These are phyloP conservation scores for Garcia nutans DNA, from an alignment of 345 rosid genomes.

Conservation along the genomic window DNA sequence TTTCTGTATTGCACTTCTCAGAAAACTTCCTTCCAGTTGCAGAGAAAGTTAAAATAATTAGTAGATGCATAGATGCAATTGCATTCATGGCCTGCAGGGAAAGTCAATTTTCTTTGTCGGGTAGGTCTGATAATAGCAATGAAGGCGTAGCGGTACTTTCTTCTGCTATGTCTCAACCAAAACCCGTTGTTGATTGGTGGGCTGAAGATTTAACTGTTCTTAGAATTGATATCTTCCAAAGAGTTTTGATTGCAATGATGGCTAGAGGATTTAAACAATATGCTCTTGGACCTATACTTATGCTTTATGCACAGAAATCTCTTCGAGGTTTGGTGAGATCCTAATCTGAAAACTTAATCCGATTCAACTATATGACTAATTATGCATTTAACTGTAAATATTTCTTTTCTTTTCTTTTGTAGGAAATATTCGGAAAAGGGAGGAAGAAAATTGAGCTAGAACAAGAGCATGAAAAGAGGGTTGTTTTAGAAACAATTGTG, in stretches of 20 bases:
- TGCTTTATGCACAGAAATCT: conserved; percentile 92
- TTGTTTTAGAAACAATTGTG: conserved; percentile 78
- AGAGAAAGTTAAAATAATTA: conserved; percentile 75
- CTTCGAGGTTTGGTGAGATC: conserved; percentile 93
- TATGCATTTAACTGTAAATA: conserved; percentile 7
- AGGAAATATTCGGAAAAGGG: conserved; percentile 80
- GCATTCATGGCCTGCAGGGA: conserved; percentile 75
- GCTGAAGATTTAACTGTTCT: conserved; percentile 82
- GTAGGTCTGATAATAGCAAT: conserved; percentile 42
- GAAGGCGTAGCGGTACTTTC: conserved; percentile 28
- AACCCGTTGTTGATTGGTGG: conserved; percentile 84
- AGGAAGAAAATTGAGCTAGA: conserved; percentile 74
- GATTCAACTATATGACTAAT: neutral
- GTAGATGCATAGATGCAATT: conserved; percentile 76
- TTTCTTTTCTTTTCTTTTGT: conserved; percentile 29
- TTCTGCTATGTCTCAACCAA: conserved; percentile 33
- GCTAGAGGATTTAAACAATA: conserved; percentile 81
- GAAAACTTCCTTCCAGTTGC: conserved; percentile 57
- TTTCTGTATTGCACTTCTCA: conserved; percentile 57
- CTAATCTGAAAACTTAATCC: conserved; percentile 23
- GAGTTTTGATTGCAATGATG: conserved; percentile 79
- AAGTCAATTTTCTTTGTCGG: conserved; percentile 48
- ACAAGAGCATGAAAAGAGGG: conserved; percentile 86
- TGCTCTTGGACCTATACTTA: conserved; percentile 85
- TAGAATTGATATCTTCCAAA: conserved; percentile 75